Base-by-base conservation (phyloP, 257 asterid genomes). In the Solanum sitiens region DNA sequence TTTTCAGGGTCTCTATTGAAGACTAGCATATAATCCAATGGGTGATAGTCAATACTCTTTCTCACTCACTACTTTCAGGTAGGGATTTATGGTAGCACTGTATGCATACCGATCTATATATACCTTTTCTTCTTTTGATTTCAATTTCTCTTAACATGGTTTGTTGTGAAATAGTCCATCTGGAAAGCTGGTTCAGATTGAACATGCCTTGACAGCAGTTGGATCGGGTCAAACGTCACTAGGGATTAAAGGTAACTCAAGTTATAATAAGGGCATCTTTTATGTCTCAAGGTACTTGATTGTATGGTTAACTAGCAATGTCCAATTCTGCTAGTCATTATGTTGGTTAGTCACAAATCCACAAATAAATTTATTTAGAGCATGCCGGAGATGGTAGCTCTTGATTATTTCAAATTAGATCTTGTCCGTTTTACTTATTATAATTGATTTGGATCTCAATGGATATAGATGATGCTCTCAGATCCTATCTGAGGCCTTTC, bases 11-110 rank as follows among this genome's bases (percentile, higher is more conserved):
- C 63, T 80, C 27, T 50, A 11, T 50, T 82, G 85, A 82, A 82
- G 70, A 50, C 20, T 47, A 82, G 85, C 70, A 82, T 82, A 50
- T 82, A 82, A 88, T 59, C 72, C 91, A 86, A 97, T 97, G 99
- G 99, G 99, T 89, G 99, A 97, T 82, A 97, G 99, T 89, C 99
- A 97, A 91, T 97, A 97, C 90, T 97, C 99, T 71, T 97, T 97
- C 94, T 97, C 99, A 30, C 98, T 97, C 88, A 97, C 99, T 87
- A 97, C 99, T 73, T 97, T 97, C 95, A 97, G 99, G 99, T 97
- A 91, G 86, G 85, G 10, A 44, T 25, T 86, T 35, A 42, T 76
- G 83, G 61, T 37, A 76, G 56, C 56, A 75, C 63, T 20, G 27
- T 20, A 73, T 72, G 87, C 33, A 86, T 40, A 75, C 25, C 80